phyloP scores from a whole-genome alignment of 208 protist genomes.

The Angomonas deanei region DNA sequence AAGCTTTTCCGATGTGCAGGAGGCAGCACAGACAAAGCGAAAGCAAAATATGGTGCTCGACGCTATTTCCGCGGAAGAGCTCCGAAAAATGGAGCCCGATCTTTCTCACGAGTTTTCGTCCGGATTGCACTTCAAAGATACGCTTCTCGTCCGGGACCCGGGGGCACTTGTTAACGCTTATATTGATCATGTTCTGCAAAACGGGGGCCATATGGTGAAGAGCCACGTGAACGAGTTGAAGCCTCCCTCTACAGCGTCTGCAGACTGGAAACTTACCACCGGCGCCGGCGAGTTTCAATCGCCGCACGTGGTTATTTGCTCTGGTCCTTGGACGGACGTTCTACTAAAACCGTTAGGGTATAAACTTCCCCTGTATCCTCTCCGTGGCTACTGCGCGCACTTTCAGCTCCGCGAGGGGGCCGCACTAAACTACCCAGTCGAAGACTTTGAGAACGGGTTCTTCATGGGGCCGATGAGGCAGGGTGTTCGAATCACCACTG shows the following conservation, averaged over 20 bases:
- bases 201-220: constrained; percentile 9
- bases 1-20: not conserved
- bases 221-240: constrained; percentile 7
- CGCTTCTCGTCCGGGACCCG: constrained; percentile 11
- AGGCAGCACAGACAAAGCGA: not conserved
- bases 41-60: constrained; percentile 1
- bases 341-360: constrained; percentile 18
- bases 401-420: constrained; percentile 9
- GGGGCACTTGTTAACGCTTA: constrained; percentile 16
- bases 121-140: constrained; percentile 15
- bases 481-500: constrained; percentile 21
- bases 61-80: not conserved
- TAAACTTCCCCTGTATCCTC: constrained; percentile 13
- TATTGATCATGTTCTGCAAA: constrained; percentile 6
- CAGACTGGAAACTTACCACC: constrained; percentile 9
- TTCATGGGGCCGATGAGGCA: constrained; percentile 15
- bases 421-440: constrained; percentile 13
- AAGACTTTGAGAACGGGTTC: constrained; percentile 21
- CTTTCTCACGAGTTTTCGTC: constrained; percentile 5
- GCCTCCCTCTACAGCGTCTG: not conserved
- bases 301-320: constrained; percentile 13
- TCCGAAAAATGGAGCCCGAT: constrained; percentile 8
- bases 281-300: constrained; percentile 12
- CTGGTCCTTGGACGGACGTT: constrained; percentile 19
- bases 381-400: constrained; percentile 29